These are phyloP conservation scores for Phytophthora sojae DNA, from an alignment of 352 stramenopile genomes.

Conservation along the genomic window DNA sequence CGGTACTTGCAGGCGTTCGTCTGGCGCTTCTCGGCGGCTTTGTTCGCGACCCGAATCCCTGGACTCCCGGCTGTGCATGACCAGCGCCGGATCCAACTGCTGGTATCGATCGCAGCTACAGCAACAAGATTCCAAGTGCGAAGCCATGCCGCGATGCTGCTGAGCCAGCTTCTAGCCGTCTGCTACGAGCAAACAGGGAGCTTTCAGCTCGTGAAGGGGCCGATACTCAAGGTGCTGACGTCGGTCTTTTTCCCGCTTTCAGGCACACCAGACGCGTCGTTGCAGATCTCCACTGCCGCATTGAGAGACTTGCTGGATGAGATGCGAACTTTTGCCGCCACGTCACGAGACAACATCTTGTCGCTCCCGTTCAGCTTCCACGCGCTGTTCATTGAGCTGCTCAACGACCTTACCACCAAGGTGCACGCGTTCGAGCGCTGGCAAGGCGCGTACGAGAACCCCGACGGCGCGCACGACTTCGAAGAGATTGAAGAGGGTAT, in stretches of 20 bases:
- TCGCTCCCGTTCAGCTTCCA: conserved; percentile 45
- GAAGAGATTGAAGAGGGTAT: conserved; percentile 80
- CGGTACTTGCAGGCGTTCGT: conserved; percentile 59
- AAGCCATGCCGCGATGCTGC: conserved; percentile 47
- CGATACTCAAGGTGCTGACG: conserved; percentile 59
- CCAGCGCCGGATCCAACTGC: conserved; percentile 49
- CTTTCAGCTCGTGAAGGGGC: conserved; percentile 59
- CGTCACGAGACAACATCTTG: conserved; percentile 14
- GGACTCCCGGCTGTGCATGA: conserved; percentile 65
- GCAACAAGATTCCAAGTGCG: conserved; percentile 39
- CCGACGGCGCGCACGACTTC: conserved; percentile 39
- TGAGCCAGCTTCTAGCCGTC: conserved; percentile 54
- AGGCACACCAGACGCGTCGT: not conserved
- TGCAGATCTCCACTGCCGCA: conserved; percentile 29
- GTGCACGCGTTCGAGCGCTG: conserved; percentile 70
- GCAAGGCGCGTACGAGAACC: conserved; percentile 41
- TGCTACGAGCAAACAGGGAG: conserved; percentile 75
- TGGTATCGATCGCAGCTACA: conserved; percentile 58
- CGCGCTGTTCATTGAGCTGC: conserved; percentile 51
- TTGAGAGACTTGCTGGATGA: conserved; percentile 63
- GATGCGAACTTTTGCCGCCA: conserved; percentile 49
- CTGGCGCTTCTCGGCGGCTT: conserved; percentile 53
- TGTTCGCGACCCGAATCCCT: conserved; percentile 63
- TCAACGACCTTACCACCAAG: conserved; percentile 64
- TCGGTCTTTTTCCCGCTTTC: conserved; percentile 48